Percentiles rank a stretch among this genome's conserved stretches.
Conservation (phyloP, 2,329 filamentous ascomycete species). For the Fonsecaea erecta region DNA sequence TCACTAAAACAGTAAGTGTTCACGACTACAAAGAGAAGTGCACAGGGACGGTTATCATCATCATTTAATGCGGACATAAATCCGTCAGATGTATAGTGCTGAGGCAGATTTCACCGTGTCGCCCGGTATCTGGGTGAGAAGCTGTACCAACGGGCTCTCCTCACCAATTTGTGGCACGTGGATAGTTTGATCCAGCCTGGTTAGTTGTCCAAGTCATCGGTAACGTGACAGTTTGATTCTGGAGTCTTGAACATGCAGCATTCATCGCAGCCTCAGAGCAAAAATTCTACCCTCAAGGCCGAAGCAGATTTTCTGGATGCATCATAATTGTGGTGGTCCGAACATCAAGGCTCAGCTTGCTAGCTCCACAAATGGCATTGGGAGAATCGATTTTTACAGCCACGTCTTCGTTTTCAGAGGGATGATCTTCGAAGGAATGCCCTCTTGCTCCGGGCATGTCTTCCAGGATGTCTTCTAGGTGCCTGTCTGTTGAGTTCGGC, state of each 20-base stretch:
- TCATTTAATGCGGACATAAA: too few relatives aligned
- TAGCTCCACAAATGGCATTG: not conserved
- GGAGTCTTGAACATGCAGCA: not conserved
- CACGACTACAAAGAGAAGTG: too few relatives aligned
- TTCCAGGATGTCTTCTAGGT: not conserved
- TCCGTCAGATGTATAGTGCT: too few relatives aligned
- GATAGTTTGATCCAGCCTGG: too few relatives aligned
- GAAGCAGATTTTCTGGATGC: not conserved
- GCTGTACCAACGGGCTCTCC: too few relatives aligned
- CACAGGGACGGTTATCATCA: too few relatives aligned
- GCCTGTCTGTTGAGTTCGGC: not conserved
- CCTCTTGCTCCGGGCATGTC: not conserved
- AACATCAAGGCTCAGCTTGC: not conserved
- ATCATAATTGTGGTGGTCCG: not conserved
- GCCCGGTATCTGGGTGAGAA: too few relatives aligned
- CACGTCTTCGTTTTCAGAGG: not conserved
- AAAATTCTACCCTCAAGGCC: not conserved
- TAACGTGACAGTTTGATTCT: not conserved
- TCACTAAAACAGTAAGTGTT: too few relatives aligned
- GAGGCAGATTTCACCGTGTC: too few relatives aligned
- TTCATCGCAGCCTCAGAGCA: not conserved
- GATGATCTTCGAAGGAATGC: not conserved
- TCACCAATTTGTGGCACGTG: too few relatives aligned
- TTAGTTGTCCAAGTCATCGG: too few relatives aligned
- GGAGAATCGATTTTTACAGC: not conserved